A percentile compares a stretch with the other conserved stretches of the same genome.
phyloP scores from a whole-genome alignment of 192 early-diverging fungal species.

The Spinellus fusiger region DNA sequence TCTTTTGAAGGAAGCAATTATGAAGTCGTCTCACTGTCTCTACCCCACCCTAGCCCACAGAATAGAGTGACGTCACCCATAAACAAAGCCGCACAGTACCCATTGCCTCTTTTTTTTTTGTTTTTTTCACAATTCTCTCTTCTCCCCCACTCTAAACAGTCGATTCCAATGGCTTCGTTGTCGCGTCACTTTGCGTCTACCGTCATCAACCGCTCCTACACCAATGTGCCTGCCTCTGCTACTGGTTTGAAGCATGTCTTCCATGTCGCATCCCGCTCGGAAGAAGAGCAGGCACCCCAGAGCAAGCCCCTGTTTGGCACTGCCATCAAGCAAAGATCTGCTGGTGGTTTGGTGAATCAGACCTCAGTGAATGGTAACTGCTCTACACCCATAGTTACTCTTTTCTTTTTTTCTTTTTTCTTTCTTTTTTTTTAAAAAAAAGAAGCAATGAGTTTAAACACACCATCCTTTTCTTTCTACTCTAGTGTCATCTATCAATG shows the following conservation, averaged over 20 bases:
- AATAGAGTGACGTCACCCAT: constrained; percentile 1
- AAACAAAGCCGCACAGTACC: neutral
- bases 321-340: constrained; percentile 26
- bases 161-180: constrained; percentile 41
- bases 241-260: constrained; percentile 39
- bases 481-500: constrained; percentile 24
- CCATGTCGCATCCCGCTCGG: constrained; percentile 27
- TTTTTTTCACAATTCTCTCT: neutral
- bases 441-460: constrained; percentile 1
- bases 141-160: constrained; percentile 17
- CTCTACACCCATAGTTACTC: no score
- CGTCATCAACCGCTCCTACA: constrained; percentile 46
- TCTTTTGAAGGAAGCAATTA: no score
- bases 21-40: neutral
- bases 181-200: constrained; percentile 40
- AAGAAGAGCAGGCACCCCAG: constrained; percentile 30
- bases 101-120: neutral
- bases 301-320: constrained; percentile 10
- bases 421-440: constrained; percentile 6
- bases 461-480: neutral
- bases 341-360: constrained; percentile 33
- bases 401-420: neutral
- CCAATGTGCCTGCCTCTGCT: constrained; percentile 38
- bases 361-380: constrained; percentile 42
- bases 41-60: neutral